These are phyloP conservation scores for Ceratocystiopsis minuta DNA, from an alignment of 2,329 filamentous ascomycete species.

Conservation along the genomic window DNA sequence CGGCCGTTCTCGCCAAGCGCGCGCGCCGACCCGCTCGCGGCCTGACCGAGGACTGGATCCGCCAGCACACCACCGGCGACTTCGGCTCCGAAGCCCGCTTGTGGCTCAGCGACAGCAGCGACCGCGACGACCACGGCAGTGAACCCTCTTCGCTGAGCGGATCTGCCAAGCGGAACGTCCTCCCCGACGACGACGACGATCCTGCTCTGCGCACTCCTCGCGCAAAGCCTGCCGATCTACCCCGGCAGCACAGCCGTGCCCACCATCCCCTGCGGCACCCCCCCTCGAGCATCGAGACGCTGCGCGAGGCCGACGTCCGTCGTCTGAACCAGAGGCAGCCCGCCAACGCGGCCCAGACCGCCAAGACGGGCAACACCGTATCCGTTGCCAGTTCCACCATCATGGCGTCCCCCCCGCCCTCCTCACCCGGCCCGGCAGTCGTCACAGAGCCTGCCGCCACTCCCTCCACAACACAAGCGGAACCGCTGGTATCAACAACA, in stretches of 20 bases:
- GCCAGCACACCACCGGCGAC: constrained; percentile 60
- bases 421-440: too few relatives aligned
- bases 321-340: background rate
- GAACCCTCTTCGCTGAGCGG: constrained; percentile 59
- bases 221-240: background rate
- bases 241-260: too few relatives aligned
- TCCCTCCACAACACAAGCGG: too few relatives aligned
- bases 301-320: constrained; percentile 19
- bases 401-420: too few relatives aligned
- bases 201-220: constrained; percentile 4
- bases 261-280: too few relatives aligned
- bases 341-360: too few relatives aligned
- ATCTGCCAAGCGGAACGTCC: constrained; percentile 29
- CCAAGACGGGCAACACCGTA: too few relatives aligned
- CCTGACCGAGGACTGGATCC: constrained; percentile 72
- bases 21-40: constrained; percentile 40
- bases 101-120: constrained; percentile 73
- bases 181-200: constrained; percentile 1
- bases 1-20: constrained; percentile 45
- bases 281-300: constrained; percentile 37
- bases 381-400: too few relatives aligned
- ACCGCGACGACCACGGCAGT: constrained; percentile 39
- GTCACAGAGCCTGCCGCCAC: too few relatives aligned
- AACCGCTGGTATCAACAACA: background rate
- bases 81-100: constrained; percentile 52